Evolutionary conservation across 768 basidiomycete species (phyloP), one percentile per base, ranked within the genome.

Genomic region (Lactifluus pinguis): DNA sequence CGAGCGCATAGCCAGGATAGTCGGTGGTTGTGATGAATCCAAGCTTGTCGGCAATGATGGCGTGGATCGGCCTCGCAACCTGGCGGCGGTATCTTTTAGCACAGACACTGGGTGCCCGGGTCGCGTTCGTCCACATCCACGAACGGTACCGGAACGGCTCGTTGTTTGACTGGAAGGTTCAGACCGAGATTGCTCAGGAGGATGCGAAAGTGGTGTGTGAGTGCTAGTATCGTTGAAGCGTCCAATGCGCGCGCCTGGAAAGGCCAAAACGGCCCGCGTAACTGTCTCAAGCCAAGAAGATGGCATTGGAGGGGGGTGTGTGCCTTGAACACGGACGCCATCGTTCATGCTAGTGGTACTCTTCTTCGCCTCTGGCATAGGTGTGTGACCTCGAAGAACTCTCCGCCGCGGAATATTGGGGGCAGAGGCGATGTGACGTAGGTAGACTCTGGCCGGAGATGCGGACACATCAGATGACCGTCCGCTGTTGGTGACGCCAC

Each of bases 371-470:
- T 19, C 21, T 38, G 50, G 56, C 6, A 45, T 38, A 4, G 25
- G 25, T 3, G 48, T 47, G 29, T 45, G 53, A 13, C 62, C 62
- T 11, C 55, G 60, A 1, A 53, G 62, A 19, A 38, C 36, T 50
- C 52, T 39, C 17, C 62, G 67, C 52, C 66, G 68, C 29, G 69
- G 71, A 34, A 80, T 78, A 61, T 76, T 75, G 34, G 79, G 79
- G 25, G 78, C 74, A 25, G 88, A 89, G 1, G 81, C 81, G 77
- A 91, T 88, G 69, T 89, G 87, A 36, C 87, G 82, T 11, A 91
- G 79, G 68, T 88, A 85, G 6, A 83, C 81, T 4, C 80, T 79
- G 3, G 87, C 86, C 54, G 81, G 80, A 53, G 72, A 70, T 13
- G 70, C 66, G n/a, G 69, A 66, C 1, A 67, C 67, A 15, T 68